Conservation (phyloP, 225 moss, liverwort and hornwort species). For the Thuidium tamariscinum region DNA sequence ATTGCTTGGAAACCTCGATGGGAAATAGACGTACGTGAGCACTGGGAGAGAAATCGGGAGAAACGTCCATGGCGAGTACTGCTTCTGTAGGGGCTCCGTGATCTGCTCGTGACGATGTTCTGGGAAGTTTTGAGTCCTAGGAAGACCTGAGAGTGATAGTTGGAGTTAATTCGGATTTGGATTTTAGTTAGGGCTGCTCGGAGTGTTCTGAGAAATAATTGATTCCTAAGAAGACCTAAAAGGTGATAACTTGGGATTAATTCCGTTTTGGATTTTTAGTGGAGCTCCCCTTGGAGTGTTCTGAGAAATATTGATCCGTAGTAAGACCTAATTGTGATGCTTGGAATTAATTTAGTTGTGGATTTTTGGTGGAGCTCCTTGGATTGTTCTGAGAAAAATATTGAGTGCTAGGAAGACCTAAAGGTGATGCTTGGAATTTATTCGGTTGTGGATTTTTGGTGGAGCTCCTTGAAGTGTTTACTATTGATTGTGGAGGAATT, state of each 20-base stretch:
- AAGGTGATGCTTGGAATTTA: neutral
- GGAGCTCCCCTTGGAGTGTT: neutral
- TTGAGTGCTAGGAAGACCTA: neutral
- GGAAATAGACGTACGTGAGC: neutral
- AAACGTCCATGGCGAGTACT: neutral
- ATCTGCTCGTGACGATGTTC: neutral
- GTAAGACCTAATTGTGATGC: neutral
- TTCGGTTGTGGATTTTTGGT: neutral
- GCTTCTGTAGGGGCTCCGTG: neutral
- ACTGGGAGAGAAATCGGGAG: neutral
- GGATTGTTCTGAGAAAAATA: neutral
- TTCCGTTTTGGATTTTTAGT: neutral
- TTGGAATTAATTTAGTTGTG: neutral
- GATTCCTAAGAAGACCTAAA: neutral
- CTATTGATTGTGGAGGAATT: neutral
- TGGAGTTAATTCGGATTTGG: neutral
- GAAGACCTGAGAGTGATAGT: neutral
- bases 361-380: neutral
- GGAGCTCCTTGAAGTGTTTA: neutral
- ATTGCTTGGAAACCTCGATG: neutral
- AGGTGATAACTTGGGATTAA: neutral
- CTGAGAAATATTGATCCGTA: neutral
- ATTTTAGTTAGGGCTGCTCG: neutral
- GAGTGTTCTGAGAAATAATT: neutral
- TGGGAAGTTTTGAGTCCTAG: neutral